Conservation (phyloP, 2,329 filamentous ascomycete species). For the Neophaeococcomyces mojaviensis region DNA sequence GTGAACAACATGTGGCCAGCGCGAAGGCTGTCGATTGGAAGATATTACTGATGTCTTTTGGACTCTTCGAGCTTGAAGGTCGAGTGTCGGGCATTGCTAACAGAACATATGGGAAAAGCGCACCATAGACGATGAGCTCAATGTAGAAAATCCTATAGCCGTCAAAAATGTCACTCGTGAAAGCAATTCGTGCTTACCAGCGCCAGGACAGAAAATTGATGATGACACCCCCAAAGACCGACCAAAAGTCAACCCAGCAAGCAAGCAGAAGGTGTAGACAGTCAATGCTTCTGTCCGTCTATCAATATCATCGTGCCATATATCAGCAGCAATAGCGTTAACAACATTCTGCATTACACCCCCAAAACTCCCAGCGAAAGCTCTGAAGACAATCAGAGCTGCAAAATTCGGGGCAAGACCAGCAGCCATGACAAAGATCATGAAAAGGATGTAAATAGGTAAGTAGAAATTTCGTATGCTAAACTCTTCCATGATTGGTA, state of each 20-base stretch:
- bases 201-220: conserved; percentile 14
- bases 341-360: conserved; percentile 9
- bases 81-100: conserved; percentile 42
- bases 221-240: conserved; percentile 17
- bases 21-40: conserved; percentile 26
- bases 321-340: conserved; percentile 10
- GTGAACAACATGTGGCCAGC: conserved; percentile 25
- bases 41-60: conserved; percentile 37
- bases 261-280: conserved; percentile 14
- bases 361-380: conserved; percentile 23
- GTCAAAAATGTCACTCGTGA: neutral
- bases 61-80: neutral
- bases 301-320: conserved; percentile 3
- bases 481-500: conserved; percentile 37
- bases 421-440: conserved; percentile 23
- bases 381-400: conserved; percentile 21
- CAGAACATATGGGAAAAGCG: conserved; percentile 33
- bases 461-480: conserved; percentile 26
- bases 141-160: conserved; percentile 14
- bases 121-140: conserved; percentile 38
- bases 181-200: conserved; percentile 7
- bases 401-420: conserved; percentile 22
- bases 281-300: conserved; percentile 17
- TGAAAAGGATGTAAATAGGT: conserved; percentile 23
- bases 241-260: conserved; percentile 17